Conservation (phyloP, 805 yeast genomes). For the Wickerhamiella hasegawae region DNA sequence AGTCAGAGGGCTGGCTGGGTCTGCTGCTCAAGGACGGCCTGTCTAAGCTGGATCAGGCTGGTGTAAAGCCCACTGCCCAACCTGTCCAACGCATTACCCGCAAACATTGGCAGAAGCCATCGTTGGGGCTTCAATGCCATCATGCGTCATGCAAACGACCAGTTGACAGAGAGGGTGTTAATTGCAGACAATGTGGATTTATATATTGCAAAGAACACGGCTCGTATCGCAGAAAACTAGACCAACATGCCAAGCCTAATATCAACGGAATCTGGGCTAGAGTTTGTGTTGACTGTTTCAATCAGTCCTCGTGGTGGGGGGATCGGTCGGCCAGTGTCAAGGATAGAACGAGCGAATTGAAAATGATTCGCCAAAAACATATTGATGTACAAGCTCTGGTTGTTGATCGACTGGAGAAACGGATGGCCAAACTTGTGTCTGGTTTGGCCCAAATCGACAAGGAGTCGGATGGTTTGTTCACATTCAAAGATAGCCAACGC, state of each 20-base stretch:
- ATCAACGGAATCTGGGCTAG: constrained; percentile 50
- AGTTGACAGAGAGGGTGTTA: constrained; percentile 33
- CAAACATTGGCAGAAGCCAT: constrained; percentile 43
- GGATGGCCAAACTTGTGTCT: constrained; percentile 27
- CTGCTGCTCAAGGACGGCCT: too few relatives aligned
- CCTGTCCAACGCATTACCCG: constrained; percentile 27
- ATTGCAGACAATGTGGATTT: constrained; percentile 66
- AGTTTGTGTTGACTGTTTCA: constrained; percentile 53
- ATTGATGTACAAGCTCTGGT: constrained; percentile 36
- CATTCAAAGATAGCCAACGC: constrained; percentile 14
- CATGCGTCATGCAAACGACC: constrained; percentile 6
- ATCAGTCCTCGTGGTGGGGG: constrained; percentile 16
- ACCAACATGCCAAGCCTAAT: constrained; percentile 32
- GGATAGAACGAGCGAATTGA: constrained; percentile 30
- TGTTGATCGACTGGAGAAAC: constrained; percentile 41
- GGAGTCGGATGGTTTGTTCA: constrained; percentile 17
- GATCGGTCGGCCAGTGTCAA: constrained; percentile 24
- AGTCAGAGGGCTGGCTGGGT: too few relatives aligned
- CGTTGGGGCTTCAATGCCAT: constrained; percentile 29
- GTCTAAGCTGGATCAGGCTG: too few relatives aligned
- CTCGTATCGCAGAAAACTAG: constrained; percentile 34
- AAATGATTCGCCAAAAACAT: constrained; percentile 25
- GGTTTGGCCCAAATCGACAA: constrained; percentile 12
- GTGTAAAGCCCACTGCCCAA: constrained; percentile 2
- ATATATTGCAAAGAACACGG: constrained; percentile 56